Percentiles rank a stretch among this genome's conserved stretches.
Conservation (phyloP, 352 stramenopile species). For the Paralagenidium karlingii region DNA sequence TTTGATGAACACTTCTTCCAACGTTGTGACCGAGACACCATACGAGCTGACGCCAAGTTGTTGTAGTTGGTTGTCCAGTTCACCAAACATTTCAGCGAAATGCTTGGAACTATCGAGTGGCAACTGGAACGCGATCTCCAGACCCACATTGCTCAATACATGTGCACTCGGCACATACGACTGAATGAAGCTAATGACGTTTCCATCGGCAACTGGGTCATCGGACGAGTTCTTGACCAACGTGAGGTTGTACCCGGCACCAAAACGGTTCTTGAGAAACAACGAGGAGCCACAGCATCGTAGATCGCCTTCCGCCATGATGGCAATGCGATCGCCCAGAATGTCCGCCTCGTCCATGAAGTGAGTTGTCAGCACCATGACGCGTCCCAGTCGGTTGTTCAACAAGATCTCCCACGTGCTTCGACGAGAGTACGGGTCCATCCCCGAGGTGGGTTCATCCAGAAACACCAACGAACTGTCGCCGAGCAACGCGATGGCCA, state of each 20-base stretch:
- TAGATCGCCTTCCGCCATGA: constrained; percentile 72
- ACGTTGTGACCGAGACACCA: constrained; percentile 83
- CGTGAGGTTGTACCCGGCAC: constrained; percentile 57
- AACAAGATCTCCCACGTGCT: constrained; percentile 84
- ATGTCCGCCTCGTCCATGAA: constrained; percentile 87
- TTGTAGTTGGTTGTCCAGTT: constrained; percentile 29
- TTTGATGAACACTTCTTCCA: constrained; percentile 88
- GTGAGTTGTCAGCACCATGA: constrained; percentile 87
- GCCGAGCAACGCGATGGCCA: constrained; percentile 83
- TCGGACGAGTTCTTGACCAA: constrained; percentile 36
- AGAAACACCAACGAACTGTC: constrained; percentile 64
- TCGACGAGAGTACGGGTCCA: constrained; percentile 90
- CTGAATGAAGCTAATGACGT: constrained; percentile 30
- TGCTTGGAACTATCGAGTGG: constrained; percentile 23
- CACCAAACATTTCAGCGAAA: constrained; percentile 51
- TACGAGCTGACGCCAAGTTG: constrained; percentile 21
- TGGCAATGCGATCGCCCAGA: constrained; percentile 68
- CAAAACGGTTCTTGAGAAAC: constrained; percentile 70
- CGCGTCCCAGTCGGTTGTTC: constrained; percentile 34
- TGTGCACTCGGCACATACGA: constrained; percentile 18
- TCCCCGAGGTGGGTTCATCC: constrained; percentile 86
- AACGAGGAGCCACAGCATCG: constrained; percentile 60
- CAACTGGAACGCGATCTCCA: constrained; percentile 58
- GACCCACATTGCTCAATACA: constrained; percentile 53
- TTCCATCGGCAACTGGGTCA: constrained; percentile 14